Base-by-base conservation (phyloP, 1,139 yeast species). In the Kurtzmaniella quercitrusa region DNA sequence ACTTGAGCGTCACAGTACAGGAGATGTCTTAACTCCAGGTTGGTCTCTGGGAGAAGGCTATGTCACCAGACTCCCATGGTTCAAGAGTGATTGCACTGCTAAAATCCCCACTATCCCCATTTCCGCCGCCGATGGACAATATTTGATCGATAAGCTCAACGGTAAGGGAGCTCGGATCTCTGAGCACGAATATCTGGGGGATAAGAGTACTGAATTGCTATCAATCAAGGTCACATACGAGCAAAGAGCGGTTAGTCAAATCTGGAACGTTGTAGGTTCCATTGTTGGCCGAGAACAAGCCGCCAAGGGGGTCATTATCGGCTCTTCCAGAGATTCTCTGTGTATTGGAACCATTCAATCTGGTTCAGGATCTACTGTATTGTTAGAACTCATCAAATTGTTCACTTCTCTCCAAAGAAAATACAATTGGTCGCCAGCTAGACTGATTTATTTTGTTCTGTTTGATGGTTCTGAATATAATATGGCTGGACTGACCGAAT, bases 381-480 rank as follows among this genome's bases (percentile, higher is more conserved):
- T 93, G 46, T 65, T 91, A 14, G 94, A 89, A 53, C 63, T 91
- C 45, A 81, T 88, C 3, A 78, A 86, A 46, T 62, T 87, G 0
- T 77, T 93, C 47, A 80, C 90, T n/a, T 70, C 79, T 18, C 66
- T 91, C 59, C 82, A 78, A 48, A 69, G 80, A 43, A 73, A 79
- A 43, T 78, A 75, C 51, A 79, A 82, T 47, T 93, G 98, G 98
- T 69, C 73, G 39, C 98, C 98, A 0, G 62, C 91, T 23, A 75
- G 98, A 55, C 74, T 93, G 1, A 81, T 93, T 8, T 83, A 84
- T 55, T 90, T 93, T 63, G 81, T 82, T 0, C 88, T 96, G 2
- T 90, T 89, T 72, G 96, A 91, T 55, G 97, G 88, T 0, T 72
- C 86, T 0, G 82, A 85, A 48, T 90, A 85, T 56, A 91, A 90